These are phyloP conservation scores for Wickerhamomyces bisporus DNA, from an alignment of 805 yeast species.

Conservation along the genomic window DNA sequence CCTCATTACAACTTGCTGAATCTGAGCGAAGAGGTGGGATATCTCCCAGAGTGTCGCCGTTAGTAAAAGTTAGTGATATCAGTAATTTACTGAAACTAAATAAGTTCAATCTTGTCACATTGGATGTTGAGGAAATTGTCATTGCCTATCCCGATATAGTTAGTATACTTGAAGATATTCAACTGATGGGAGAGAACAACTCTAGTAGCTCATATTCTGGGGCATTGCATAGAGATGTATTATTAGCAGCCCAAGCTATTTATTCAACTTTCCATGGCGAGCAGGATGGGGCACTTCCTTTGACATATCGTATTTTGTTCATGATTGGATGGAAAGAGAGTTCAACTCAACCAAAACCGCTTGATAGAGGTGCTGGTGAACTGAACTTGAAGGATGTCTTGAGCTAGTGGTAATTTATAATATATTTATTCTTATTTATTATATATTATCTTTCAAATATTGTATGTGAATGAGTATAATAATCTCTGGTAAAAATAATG, in stretches of 20 bases:
- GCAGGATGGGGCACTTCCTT: slow-evolving; percentile 55
- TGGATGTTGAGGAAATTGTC: slow-evolving; percentile 78
- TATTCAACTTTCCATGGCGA: slow-evolving; percentile 70
- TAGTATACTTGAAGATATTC: slow-evolving; percentile 64
- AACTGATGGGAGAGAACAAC: slow-evolving; percentile 81
- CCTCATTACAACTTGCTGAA: slow-evolving; percentile 78
- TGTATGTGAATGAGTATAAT: no score
- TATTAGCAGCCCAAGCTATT: slow-evolving; percentile 73
- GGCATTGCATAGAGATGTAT: slow-evolving; percentile 52
- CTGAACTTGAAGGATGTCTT: slow-evolving; percentile 63
- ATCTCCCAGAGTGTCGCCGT: slow-evolving; percentile 76
- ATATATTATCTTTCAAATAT: no score
- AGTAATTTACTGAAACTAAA: slow-evolving; percentile 70
- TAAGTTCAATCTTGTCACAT: slow-evolving; percentile 73
- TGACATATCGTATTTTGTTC: slow-evolving; percentile 70
- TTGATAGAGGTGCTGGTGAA: slow-evolving; percentile 67
- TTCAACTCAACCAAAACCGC: slow-evolving; percentile 63
- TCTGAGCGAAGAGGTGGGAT: slow-evolving; percentile 74
- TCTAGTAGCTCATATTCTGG: slow-evolving; percentile 41
- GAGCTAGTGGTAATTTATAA: slow-evolving; percentile 2
- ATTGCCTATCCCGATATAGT: slow-evolving; percentile 73
- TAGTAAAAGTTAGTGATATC: slow-evolving; percentile 72
- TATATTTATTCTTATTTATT: slow-evolving; percentile 2
- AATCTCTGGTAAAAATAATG: no score
- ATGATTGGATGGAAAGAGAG: slow-evolving; percentile 90